Evolutionary conservation across 2,329 filamentous ascomycete genomes (phyloP).

Genomic region (Aureobasidium sp.): DNA sequence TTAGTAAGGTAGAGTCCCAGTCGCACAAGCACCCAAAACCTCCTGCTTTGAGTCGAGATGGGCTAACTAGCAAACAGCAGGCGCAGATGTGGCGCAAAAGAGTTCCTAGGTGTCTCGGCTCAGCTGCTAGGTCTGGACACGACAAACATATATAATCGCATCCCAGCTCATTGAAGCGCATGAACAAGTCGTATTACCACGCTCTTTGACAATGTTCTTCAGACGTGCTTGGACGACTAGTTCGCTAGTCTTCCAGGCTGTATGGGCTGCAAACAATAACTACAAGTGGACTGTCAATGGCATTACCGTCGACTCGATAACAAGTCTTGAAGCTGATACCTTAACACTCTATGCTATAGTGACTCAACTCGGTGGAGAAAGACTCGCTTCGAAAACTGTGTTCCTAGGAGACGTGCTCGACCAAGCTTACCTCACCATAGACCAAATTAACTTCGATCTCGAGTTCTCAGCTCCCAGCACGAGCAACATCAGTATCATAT

Average conservation of each 20-base stretch:
- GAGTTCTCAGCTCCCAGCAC: not conserved
- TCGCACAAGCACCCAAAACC: no score
- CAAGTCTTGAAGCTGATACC: not conserved
- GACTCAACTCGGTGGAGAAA: not conserved
- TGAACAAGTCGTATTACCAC: no score
- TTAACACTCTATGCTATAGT: not conserved
- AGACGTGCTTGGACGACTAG: not conserved
- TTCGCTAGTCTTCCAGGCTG: not conserved
- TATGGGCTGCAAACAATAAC: not conserved
- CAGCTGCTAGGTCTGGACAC: no score
- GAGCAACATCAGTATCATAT: not conserved
- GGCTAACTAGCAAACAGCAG: no score
- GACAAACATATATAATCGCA: no score
- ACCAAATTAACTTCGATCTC: not conserved
- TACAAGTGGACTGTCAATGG: not conserved
- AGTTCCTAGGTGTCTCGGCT: no score
- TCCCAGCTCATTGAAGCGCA: no score
- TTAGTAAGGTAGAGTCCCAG: no score
- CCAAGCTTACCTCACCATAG: not conserved
- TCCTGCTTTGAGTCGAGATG: no score
- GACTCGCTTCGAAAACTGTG: not conserved
- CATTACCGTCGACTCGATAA: not conserved
- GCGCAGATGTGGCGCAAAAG: no score
- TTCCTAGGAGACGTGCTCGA: not conserved
- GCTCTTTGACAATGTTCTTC: no score